Evolutionary conservation across 768 basidiomycete genomes (phyloP).

Genomic region (Boletus subparvulus): DNA sequence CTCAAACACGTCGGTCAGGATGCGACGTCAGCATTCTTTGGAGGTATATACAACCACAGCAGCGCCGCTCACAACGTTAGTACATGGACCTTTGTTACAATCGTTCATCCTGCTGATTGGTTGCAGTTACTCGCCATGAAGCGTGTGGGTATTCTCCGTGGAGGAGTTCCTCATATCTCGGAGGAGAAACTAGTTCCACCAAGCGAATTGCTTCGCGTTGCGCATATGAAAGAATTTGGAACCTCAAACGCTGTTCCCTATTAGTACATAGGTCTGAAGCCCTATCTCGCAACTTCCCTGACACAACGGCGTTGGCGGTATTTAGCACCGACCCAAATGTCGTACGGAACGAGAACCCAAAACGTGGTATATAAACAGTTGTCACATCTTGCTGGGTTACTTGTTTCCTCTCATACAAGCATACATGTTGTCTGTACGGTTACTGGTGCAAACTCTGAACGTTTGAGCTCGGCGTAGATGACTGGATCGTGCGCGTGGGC

Average conservation of each 20-base stretch:
- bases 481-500: too few relatives aligned
- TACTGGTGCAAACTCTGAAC: too few relatives aligned
- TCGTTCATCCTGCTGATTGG: background rate
- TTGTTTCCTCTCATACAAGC: too few relatives aligned
- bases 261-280: too few relatives aligned
- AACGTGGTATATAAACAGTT: too few relatives aligned
- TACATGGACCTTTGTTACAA: background rate
- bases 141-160: constrained; percentile 1
- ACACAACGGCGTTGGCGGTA: too few relatives aligned
- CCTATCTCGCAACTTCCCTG: too few relatives aligned
- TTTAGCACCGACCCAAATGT: too few relatives aligned
- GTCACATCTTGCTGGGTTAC: too few relatives aligned
- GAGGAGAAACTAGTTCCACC: constrained; percentile 1
- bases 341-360: too few relatives aligned
- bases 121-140: constrained; percentile 4
- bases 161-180: background rate
- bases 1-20: constrained; percentile 1
- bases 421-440: too few relatives aligned
- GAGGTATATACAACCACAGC: constrained; percentile 1
- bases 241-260: background rate
- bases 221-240: background rate
- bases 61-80: constrained; percentile 3
- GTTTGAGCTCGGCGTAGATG: too few relatives aligned
- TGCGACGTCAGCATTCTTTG: constrained; percentile 6
- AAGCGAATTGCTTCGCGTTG: background rate